Percentiles rank a stretch among this genome's conserved stretches.
Conservation (phyloP, 495 filamentous ascomycete genomes). For the Physcia stellaris region DNA sequence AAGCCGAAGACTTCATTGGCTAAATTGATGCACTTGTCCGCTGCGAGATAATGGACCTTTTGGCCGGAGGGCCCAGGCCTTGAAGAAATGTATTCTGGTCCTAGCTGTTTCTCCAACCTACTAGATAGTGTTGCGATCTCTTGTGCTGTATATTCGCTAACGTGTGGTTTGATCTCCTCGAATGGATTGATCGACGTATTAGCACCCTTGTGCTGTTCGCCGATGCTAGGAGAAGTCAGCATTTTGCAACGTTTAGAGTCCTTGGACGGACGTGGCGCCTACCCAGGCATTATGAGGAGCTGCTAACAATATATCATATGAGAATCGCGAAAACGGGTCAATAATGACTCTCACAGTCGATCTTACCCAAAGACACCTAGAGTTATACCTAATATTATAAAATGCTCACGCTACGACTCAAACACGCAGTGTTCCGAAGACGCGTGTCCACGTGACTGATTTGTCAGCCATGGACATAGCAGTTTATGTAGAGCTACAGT, state of each 20-base stretch:
- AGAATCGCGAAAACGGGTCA: too few species aligned
- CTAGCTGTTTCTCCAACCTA: slow-evolving; percentile 83
- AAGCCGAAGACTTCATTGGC: slow-evolving; percentile 98
- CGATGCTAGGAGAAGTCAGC: slow-evolving; percentile 61
- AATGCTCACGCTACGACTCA: too few species aligned
- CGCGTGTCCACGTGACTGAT: too few species aligned
- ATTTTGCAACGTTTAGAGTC: slow-evolving; percentile 20
- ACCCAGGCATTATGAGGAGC: slow-evolving; percentile 39
- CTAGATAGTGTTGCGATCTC: slow-evolving; percentile 82
- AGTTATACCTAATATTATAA: too few species aligned
- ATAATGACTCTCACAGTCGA: too few species aligned
- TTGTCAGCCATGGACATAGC: too few species aligned
- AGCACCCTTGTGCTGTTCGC: slow-evolving; percentile 57
- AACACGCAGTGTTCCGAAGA: too few species aligned
- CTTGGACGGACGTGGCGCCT: slow-evolving; percentile 8
- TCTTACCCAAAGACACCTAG: background rate
- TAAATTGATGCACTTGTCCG: slow-evolving; percentile 87
- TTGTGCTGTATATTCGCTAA: slow-evolving; percentile 70
- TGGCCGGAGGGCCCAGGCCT: slow-evolving; percentile 65
- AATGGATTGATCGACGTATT: slow-evolving; percentile 55
- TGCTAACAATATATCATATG: too few species aligned
- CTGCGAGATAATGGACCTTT: slow-evolving; percentile 81
- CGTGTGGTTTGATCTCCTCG: slow-evolving; percentile 49
- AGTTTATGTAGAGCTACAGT: too few species aligned
- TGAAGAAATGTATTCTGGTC: slow-evolving; percentile 87